Percentiles rank a stretch among this genome's conserved stretches.
Evolutionary conservation across 1,284 basidiomycete genomes (phyloP).

Genomic region (Cryptococcus sp.): DNA sequence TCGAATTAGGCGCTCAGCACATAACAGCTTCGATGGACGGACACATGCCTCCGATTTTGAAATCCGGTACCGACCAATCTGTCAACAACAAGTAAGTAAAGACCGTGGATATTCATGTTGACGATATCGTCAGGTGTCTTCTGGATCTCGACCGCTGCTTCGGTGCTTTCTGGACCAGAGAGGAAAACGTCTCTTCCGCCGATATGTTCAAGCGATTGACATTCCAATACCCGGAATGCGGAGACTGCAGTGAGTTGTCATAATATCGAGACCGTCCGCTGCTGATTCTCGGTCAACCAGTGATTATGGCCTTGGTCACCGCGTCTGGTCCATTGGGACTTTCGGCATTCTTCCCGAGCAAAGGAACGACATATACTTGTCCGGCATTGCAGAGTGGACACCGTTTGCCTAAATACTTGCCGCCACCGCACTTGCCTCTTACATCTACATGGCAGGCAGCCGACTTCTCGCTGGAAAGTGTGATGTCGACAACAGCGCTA

Average conservation of each 20-base stretch:
- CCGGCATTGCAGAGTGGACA: conserved; percentile 9
- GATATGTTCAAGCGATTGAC: conserved; percentile 59
- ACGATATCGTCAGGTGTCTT: conserved; percentile 25
- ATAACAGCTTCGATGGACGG: conserved; percentile 44
- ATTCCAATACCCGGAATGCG: conserved; percentile 56
- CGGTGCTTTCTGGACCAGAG: conserved; percentile 45
- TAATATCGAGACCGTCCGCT: neutral
- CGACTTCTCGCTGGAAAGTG: conserved; percentile 54
- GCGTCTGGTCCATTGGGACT: conserved; percentile 56
- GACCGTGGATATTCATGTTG: neutral
- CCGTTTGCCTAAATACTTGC: conserved; percentile 24
- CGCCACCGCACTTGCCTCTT: conserved; percentile 55
- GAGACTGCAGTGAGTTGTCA: conserved; percentile 57
- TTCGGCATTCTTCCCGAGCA: conserved; percentile 56
- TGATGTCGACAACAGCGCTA: conserved; percentile 42
- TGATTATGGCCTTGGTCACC: conserved; percentile 57
- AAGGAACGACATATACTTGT: conserved; percentile 27
- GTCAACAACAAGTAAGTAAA: conserved; percentile 25
- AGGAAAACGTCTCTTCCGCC: conserved; percentile 34
- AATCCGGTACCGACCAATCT: conserved; percentile 13
- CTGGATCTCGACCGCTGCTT: conserved; percentile 51
- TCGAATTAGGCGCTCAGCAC: neutral
- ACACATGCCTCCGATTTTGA: conserved; percentile 41
- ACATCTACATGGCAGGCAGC: conserved; percentile 53
- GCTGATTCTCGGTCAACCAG: conserved; percentile 30